Evolutionary conservation across 257 asterid species (phyloP).

Genomic region (Eustoma russellianum): DNA sequence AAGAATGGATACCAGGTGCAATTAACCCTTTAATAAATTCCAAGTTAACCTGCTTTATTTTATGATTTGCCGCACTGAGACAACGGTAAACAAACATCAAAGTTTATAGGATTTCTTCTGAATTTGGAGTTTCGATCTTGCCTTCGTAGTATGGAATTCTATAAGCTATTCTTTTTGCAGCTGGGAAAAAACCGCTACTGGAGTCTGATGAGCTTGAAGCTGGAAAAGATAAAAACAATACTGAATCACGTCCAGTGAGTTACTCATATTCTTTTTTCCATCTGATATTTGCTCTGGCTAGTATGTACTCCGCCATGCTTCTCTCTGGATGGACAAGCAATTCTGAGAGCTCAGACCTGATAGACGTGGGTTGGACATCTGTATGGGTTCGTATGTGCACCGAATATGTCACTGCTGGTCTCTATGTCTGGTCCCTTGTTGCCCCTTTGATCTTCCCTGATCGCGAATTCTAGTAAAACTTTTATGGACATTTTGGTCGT

Average conservation of each 20-base stretch:
- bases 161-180: constrained; percentile 21
- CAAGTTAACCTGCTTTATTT: no score
- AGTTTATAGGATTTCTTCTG: no score
- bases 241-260: constrained; percentile 59
- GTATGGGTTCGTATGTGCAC: constrained; percentile 88
- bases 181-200: constrained; percentile 59
- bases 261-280: constrained; percentile 94
- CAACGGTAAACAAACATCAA: no score
- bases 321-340: constrained; percentile 90
- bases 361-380: constrained; percentile 87
- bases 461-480: constrained; percentile 57
- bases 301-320: constrained; percentile 99
- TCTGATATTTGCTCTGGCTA: constrained; percentile 88
- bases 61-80: no score
- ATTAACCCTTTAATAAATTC: no score
- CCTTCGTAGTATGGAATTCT: no score
- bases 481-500: background rate
- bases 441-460: constrained; percentile 73
- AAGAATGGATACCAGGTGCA: no score
- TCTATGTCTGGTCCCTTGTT: constrained; percentile 83
- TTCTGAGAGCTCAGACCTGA: constrained; percentile 55
- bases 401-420: constrained; percentile 84
- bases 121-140: no score
- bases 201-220: constrained; percentile 62
- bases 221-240: constrained; percentile 44